A percentile compares a stretch with the other conserved stretches of the same genome.
Evolutionary conservation across 805 yeast genomes (phyloP).

Genomic region (Candida orba): DNA sequence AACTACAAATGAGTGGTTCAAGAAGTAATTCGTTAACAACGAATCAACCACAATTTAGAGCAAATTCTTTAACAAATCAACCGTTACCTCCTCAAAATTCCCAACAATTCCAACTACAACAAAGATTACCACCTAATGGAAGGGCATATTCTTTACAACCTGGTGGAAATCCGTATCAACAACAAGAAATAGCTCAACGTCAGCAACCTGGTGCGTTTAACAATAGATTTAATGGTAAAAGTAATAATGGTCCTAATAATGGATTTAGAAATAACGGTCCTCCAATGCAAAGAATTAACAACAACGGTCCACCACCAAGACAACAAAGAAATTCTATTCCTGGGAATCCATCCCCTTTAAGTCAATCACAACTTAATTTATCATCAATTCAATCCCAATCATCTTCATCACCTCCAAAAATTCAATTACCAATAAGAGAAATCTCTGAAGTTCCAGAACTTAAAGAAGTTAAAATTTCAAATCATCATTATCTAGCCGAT

Average conservation of each 20-base stretch:
- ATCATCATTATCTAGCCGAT: slow-evolving; percentile 23
- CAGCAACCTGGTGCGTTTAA: neutral
- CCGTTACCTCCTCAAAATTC: neutral
- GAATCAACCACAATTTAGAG: neutral
- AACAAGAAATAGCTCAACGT: neutral
- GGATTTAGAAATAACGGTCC: neutral
- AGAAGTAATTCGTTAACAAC: neutral
- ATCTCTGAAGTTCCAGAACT: neutral
- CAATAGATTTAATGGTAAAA: neutral
- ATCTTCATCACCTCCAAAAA: slow-evolving; percentile 1
- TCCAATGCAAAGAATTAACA: neutral
- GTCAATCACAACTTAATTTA: neutral
- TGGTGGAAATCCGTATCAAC: slow-evolving; percentile 1
- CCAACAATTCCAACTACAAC: neutral
- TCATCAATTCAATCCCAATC: neutral
- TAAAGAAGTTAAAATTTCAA: neutral
- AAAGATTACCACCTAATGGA: neutral
- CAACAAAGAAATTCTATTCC: slow-evolving; percentile 16
- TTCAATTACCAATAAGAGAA: neutral
- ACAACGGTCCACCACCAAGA: neutral
- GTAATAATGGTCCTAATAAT: neutral
- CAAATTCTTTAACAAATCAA: neutral
- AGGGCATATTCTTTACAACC: slow-evolving; percentile 1
- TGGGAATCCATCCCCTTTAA: slow-evolving; percentile 16
- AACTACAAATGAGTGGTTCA: neutral